phyloP scores from a whole-genome alignment of 2,329 filamentous ascomycete genomes.

The Dothideomycetes sp. region DNA sequence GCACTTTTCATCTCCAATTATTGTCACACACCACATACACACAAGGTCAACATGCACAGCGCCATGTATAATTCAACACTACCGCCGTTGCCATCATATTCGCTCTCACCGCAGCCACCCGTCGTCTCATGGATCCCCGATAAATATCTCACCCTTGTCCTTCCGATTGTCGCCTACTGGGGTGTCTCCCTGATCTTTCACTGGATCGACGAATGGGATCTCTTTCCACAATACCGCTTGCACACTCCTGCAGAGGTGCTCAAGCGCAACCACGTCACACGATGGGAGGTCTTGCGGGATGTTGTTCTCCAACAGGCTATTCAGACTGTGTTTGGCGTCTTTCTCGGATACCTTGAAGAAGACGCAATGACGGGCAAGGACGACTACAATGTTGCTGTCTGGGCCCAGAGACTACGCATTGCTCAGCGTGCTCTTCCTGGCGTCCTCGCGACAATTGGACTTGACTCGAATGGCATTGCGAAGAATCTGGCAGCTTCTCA shows the following conservation, averaged over 20 bases:
- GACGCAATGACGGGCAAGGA: conserved; percentile 65
- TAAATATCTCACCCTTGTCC: conserved; percentile 62
- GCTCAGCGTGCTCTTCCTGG: conserved; percentile 68
- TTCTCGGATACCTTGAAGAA: conserved; percentile 61
- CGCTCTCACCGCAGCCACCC: conserved; percentile 56
- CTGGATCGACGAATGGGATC: conserved; percentile 69
- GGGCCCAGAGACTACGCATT: conserved; percentile 72
- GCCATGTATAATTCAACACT: conserved; percentile 41
- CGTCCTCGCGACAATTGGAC: conserved; percentile 58
- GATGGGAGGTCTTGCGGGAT: conserved; percentile 79
- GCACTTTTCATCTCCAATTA: neutral
- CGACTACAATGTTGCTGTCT: conserved; percentile 77
- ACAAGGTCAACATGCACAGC: neutral
- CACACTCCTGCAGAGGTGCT: conserved; percentile 89
- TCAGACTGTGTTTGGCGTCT: conserved; percentile 61
- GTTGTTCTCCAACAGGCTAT: conserved; percentile 87
- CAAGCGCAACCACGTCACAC: conserved; percentile 75
- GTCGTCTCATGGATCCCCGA: conserved; percentile 72
- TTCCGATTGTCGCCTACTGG: conserved; percentile 85
- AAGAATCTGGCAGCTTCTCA: conserved; percentile 62
- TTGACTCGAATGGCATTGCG: conserved; percentile 66
- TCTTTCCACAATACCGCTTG: conserved; percentile 82
- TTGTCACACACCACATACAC: neutral
- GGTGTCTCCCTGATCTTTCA: conserved; percentile 76
- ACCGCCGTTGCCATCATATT: conserved; percentile 78